These are phyloP conservation scores for Hypericum perforatum DNA, from an alignment of 345 rosid genomes.

Conservation along the genomic window DNA sequence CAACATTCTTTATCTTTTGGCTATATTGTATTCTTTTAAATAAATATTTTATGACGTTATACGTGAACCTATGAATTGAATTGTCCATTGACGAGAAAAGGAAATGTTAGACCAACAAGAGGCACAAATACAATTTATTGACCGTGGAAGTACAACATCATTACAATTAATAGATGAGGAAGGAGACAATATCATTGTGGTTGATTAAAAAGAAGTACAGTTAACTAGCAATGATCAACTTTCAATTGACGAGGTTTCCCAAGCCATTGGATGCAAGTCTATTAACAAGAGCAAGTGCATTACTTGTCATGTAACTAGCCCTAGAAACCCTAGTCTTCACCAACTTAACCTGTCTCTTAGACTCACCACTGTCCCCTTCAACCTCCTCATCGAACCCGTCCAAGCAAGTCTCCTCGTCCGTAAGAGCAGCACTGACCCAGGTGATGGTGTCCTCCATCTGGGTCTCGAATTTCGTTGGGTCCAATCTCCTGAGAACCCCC, in stretches of 20 bases:
- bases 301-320: constrained; percentile 48
- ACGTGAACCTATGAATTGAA: too few relatives aligned
- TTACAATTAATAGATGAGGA: too few relatives aligned
- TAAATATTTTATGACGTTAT: too few relatives aligned
- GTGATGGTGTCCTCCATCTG: constrained; percentile 61
- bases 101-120: too few relatives aligned
- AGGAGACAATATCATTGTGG: too few relatives aligned
- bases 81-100: too few relatives aligned
- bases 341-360: constrained; percentile 20
- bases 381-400: constrained; percentile 50
- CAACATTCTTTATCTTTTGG: too few relatives aligned
- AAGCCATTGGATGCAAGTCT: constrained; percentile 54
- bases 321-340: constrained; percentile 31
- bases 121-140: too few relatives aligned
- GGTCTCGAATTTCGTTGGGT: constrained; percentile 27
- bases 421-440: constrained; percentile 65
- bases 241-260: constrained; percentile 2
- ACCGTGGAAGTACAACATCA: too few relatives aligned
- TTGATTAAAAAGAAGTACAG: too few relatives aligned
- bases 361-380: not conserved
- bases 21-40: too few relatives aligned
- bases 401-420: constrained; percentile 62
- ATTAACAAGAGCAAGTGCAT: constrained; percentile 72
- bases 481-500: constrained; percentile 40
- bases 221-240: too few relatives aligned